phyloP scores from a whole-genome alignment of 768 basidiomycete species.

The Suillus plorans region DNA sequence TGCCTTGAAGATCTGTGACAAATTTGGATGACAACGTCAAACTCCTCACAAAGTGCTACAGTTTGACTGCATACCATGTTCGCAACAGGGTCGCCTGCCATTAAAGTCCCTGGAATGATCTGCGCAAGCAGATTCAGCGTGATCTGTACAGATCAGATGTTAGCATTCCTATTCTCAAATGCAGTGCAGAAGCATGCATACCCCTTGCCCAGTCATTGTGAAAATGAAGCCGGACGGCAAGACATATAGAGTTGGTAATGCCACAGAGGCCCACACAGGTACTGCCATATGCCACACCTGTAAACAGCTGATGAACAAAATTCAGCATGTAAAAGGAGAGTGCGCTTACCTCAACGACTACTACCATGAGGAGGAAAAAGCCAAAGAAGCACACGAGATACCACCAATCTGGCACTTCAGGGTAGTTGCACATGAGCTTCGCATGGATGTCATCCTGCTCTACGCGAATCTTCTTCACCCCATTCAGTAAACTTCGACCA shows the following conservation, averaged over 20 bases:
- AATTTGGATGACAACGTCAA: constrained; percentile 4
- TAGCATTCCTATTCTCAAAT: constrained; percentile 4
- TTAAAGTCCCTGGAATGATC: constrained; percentile 84
- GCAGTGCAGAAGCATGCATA: constrained; percentile 33
- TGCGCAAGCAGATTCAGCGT: constrained; percentile 87
- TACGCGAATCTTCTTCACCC: constrained; percentile 66
- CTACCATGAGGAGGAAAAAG: constrained; percentile 71
- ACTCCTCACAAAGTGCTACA: background rate
- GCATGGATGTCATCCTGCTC: constrained; percentile 95
- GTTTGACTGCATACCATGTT: constrained; percentile 62
- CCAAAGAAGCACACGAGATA: constrained; percentile 63
- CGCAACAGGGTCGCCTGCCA: constrained; percentile 84
- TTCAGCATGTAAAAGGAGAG: constrained; percentile 11
- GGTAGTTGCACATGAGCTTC: constrained; percentile 92
- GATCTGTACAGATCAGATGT: constrained; percentile 45
- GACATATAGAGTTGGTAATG: constrained; percentile 78
- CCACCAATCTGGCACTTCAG: constrained; percentile 93
- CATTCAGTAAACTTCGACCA: constrained; percentile 70
- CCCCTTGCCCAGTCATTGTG: constrained; percentile 86
- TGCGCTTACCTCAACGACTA: constrained; percentile 65
- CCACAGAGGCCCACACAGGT: constrained; percentile 81
- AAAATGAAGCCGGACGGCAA: constrained; percentile 90
- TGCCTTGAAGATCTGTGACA: constrained; percentile 69
- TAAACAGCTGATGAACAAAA: constrained; percentile 16
- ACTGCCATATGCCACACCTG: constrained; percentile 81